Evolutionary conservation across 1,284 basidiomycete species (phyloP).

Genomic region (Trichosporon sp.): DNA sequence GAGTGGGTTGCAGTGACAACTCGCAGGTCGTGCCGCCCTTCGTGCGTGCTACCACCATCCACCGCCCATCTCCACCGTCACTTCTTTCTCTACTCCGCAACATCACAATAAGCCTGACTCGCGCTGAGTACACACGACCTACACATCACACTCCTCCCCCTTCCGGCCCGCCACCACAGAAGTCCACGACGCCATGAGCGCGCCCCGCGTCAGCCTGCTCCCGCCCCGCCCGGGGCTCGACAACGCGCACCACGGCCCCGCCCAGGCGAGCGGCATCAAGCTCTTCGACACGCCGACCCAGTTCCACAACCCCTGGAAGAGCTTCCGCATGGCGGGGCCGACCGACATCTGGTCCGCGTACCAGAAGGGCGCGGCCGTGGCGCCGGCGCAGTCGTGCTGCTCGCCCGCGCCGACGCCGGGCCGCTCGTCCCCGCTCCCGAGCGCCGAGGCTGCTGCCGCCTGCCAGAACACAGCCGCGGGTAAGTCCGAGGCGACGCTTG

Average conservation of each 20-base stretch:
- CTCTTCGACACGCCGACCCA: slow-evolving; percentile 25
- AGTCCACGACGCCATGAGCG: background rate
- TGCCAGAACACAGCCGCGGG: background rate
- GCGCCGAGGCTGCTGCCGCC: no score
- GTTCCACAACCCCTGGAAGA: slow-evolving; percentile 49
- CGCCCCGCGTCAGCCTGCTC: background rate
- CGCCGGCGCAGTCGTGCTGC: slow-evolving; percentile 22
- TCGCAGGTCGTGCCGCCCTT: background rate
- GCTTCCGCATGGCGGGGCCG: slow-evolving; percentile 38
- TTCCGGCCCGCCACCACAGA: background rate
- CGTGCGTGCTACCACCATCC: background rate
- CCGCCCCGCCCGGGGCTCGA: slow-evolving; percentile 1
- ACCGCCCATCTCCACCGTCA: background rate
- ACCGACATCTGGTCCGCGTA: slow-evolving; percentile 41
- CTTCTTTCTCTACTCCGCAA: background rate
- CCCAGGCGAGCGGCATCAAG: background rate
- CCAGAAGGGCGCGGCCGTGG: slow-evolving; percentile 43
- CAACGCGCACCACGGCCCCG: slow-evolving; percentile 14
- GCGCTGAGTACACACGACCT: no score
- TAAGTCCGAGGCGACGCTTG: background rate
- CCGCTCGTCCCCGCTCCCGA: background rate
- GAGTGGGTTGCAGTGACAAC: background rate
- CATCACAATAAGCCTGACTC: no score
- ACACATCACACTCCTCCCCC: background rate
- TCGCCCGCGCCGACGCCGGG: background rate